phyloP scores from a whole-genome alignment of 2,329 filamentous ascomycete species.

The Nigrospora oryzae region DNA sequence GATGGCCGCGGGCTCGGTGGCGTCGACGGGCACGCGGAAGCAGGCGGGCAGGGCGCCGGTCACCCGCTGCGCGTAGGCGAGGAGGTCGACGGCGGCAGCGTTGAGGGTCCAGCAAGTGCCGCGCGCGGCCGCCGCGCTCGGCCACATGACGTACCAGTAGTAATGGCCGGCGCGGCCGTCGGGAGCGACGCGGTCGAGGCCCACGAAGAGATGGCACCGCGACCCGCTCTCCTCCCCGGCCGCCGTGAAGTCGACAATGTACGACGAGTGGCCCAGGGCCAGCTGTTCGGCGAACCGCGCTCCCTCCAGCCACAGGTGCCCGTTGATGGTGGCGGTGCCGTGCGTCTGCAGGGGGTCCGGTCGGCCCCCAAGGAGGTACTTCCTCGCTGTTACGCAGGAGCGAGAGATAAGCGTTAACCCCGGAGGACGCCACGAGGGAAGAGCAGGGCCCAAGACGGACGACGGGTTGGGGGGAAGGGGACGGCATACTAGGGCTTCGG shows the following conservation, averaged over 20 bases:
- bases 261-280: constrained; percentile 20
- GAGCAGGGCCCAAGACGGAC: too few species aligned
- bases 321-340: constrained; percentile 17
- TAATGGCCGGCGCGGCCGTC: constrained; percentile 14
- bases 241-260: constrained; percentile 13
- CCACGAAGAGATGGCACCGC: constrained; percentile 11
- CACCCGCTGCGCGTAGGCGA: constrained; percentile 27
- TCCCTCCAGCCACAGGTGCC: constrained; percentile 15
- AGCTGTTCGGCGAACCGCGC: constrained; percentile 20
- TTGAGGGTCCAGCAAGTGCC: constrained; percentile 70
- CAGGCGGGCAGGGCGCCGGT: constrained; percentile 7
- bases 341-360: constrained; percentile 16
- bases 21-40: constrained; percentile 10
- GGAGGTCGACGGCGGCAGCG: constrained; percentile 39
- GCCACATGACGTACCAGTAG: constrained; percentile 12
- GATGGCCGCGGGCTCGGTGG: constrained; percentile 5
- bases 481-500: constrained; percentile 12
- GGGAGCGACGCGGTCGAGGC: constrained; percentile 9
- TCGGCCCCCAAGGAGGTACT: constrained; percentile 15
- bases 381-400: constrained; percentile 12
- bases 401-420: constrained; percentile 1
- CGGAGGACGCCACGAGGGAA: too few species aligned
- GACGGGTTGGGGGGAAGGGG: too few species aligned
- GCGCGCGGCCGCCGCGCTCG: not conserved
- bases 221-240: not conserved